phyloP scores from a whole-genome alignment of 2,329 filamentous ascomycete genomes.

The Aspergillus carbonarius region DNA sequence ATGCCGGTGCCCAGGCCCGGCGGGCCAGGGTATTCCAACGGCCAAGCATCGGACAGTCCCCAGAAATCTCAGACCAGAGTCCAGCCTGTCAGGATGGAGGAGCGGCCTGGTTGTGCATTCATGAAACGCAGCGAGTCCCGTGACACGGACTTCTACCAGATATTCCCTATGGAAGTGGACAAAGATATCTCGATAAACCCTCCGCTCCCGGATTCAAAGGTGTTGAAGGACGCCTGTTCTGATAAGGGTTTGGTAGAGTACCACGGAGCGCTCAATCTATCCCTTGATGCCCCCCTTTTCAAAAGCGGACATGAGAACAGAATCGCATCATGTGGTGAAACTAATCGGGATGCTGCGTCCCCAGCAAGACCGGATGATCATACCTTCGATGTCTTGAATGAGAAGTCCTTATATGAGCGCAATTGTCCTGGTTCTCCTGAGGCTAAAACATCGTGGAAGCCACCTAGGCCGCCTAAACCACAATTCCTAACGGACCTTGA shows the following conservation, averaged over 20 bases:
- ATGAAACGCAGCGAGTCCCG: background rate
- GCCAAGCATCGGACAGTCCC: background rate
- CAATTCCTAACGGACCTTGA: slow-evolving; percentile 10
- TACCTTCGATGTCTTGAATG: background rate
- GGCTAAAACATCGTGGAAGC: slow-evolving; percentile 2
- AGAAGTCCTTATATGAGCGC: background rate
- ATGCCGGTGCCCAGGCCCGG: background rate
- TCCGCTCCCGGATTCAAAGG: background rate
- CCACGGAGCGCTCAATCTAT: too few relatives aligned
- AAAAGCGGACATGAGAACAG: background rate
- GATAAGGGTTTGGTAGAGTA: background rate
- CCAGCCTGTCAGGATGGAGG: background rate
- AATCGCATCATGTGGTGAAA: background rate
- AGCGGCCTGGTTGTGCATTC: background rate
- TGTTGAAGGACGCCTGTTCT: background rate
- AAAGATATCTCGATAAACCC: background rate
- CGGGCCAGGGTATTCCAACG: background rate
- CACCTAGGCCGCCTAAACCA: slow-evolving; percentile 16
- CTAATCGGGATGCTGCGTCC: background rate
- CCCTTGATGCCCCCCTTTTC: background rate
- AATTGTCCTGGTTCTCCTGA: background rate
- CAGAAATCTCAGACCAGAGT: background rate
- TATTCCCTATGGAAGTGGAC: slow-evolving; percentile 6
- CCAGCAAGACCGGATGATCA: background rate
- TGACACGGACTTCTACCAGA: slow-evolving; percentile 1